Evolutionary conservation across 495 filamentous ascomycete genomes (phyloP).

Genomic region (Baudoinia panamericana): DNA sequence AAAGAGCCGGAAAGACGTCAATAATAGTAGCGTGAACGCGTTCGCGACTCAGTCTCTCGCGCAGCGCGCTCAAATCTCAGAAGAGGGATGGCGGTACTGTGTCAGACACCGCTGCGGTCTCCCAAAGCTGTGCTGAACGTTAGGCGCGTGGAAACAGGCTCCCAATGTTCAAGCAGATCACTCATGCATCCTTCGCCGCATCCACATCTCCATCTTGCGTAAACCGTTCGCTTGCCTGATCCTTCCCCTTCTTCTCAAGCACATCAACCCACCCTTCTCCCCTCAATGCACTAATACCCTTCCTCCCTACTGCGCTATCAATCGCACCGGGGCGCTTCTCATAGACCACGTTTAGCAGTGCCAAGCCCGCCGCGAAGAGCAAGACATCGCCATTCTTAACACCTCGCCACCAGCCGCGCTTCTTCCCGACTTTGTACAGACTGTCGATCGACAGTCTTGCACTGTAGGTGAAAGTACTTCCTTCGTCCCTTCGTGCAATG

Average conservation of each 20-base stretch:
- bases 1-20: too few species aligned
- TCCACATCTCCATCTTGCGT: neutral
- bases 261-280: slow-evolving; percentile 52
- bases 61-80: too few species aligned
- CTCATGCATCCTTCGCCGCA: neutral
- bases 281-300: slow-evolving; percentile 57
- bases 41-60: too few species aligned
- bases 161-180: too few species aligned
- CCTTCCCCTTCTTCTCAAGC: slow-evolving; percentile 1
- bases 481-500: slow-evolving; percentile 48
- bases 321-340: slow-evolving; percentile 57
- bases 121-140: too few species aligned
- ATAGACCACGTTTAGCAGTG: slow-evolving; percentile 64
- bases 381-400: slow-evolving; percentile 69
- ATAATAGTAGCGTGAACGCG: too few species aligned
- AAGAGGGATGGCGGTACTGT: too few species aligned
- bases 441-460: slow-evolving; percentile 62
- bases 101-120: too few species aligned
- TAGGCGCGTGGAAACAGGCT: too few species aligned
- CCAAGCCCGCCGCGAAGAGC: slow-evolving; percentile 65
- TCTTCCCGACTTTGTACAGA: slow-evolving; percentile 81
- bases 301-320: slow-evolving; percentile 52
- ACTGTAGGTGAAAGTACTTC: slow-evolving; percentile 55
- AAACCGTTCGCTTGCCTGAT: neutral
- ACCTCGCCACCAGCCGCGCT: slow-evolving; percentile 70